Conservation (phyloP, 1,284 basidiomycete genomes). For the Rhodotorula sp. region DNA sequence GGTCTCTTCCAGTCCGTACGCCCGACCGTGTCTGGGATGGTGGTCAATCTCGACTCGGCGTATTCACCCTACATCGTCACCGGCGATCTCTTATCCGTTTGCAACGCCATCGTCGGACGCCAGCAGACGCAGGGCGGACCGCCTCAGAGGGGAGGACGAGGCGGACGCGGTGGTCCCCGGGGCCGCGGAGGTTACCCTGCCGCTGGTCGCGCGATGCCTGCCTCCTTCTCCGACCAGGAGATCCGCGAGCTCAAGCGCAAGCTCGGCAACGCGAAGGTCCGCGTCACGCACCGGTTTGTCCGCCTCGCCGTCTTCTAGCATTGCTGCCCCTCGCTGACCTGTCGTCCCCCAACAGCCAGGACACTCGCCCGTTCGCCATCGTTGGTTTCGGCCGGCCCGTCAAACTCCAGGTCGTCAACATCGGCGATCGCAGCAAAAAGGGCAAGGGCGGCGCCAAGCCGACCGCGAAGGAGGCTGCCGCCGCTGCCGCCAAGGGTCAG, state of each 20-base stretch:
- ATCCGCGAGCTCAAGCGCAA: constrained; percentile 22
- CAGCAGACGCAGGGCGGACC: background rate
- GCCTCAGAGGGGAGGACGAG: background rate
- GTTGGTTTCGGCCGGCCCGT: constrained; percentile 27
- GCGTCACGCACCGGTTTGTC: constrained; percentile 32
- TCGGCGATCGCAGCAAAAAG: constrained; percentile 12
- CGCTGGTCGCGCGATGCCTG: background rate
- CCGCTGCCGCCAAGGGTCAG: constrained; percentile 17
- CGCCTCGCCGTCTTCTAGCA: too few species aligned
- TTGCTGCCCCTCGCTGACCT: background rate
- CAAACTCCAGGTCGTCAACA: constrained; percentile 11
- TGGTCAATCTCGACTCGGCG: constrained; percentile 36
- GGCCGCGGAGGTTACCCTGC: constrained; percentile 16
- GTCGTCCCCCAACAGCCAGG: background rate
- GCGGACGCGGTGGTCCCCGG: constrained; percentile 13
- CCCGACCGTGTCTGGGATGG: constrained; percentile 20
- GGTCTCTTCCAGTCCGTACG: constrained; percentile 32
- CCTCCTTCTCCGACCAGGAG: constrained; percentile 8
- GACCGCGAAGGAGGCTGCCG: constrained; percentile 14
- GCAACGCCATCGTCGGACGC: constrained; percentile 24
- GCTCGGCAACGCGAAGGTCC: constrained; percentile 25
- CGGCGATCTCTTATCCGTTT: constrained; percentile 22
- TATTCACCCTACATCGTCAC: constrained; percentile 30
- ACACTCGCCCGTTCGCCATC: constrained; percentile 24
- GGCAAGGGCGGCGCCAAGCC: constrained; percentile 5